Evolutionary conservation across 2,329 filamentous ascomycete species (phyloP).

Genomic region (Monosporascus sp.): DNA sequence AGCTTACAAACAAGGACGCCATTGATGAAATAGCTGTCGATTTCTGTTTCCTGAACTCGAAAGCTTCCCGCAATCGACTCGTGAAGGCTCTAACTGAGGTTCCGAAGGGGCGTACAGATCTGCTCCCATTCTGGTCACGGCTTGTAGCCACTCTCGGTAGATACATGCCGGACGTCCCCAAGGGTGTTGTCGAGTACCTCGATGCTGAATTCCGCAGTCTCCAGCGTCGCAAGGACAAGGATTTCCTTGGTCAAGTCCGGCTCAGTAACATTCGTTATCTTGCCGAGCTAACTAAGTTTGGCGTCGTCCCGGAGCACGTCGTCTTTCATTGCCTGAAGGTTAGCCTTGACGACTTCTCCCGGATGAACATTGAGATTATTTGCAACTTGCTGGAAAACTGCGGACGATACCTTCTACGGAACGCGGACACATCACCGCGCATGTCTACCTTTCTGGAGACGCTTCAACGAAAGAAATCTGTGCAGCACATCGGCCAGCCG

Average conservation of each 20-base stretch:
- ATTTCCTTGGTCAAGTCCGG: slow-evolving; percentile 90
- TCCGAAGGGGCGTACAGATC: slow-evolving; percentile 86
- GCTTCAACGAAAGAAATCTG: slow-evolving; percentile 89
- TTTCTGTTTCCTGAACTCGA: slow-evolving; percentile 97
- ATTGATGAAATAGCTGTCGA: slow-evolving; percentile 92
- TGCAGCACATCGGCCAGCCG: slow-evolving; percentile 90
- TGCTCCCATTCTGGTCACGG: slow-evolving; percentile 87
- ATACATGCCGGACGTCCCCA: slow-evolving; percentile 91
- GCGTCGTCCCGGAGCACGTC: slow-evolving; percentile 95
- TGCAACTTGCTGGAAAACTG: slow-evolving; percentile 95
- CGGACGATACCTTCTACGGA: slow-evolving; percentile 86
- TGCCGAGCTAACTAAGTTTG: slow-evolving; percentile 95
- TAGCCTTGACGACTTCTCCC: slow-evolving; percentile 92
- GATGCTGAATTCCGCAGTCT: slow-evolving; percentile 96
- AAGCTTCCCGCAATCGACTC: slow-evolving; percentile 90
- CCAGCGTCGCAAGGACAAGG: slow-evolving; percentile 94
- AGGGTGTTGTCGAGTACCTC: slow-evolving; percentile 83
- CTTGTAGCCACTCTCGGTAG: slow-evolving; percentile 88
- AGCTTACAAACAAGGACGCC: slow-evolving; percentile 83
- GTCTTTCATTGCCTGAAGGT: slow-evolving; percentile 99
- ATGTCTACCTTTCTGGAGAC: slow-evolving; percentile 95
- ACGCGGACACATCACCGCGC: slow-evolving; percentile 83
- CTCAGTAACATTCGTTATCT: slow-evolving; percentile 96
- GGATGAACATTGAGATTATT: slow-evolving; percentile 99
- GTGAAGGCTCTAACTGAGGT: slow-evolving; percentile 92